These are phyloP conservation scores for Fusarium longipes DNA, from an alignment of 2,329 filamentous ascomycete species.

Conservation along the genomic window DNA sequence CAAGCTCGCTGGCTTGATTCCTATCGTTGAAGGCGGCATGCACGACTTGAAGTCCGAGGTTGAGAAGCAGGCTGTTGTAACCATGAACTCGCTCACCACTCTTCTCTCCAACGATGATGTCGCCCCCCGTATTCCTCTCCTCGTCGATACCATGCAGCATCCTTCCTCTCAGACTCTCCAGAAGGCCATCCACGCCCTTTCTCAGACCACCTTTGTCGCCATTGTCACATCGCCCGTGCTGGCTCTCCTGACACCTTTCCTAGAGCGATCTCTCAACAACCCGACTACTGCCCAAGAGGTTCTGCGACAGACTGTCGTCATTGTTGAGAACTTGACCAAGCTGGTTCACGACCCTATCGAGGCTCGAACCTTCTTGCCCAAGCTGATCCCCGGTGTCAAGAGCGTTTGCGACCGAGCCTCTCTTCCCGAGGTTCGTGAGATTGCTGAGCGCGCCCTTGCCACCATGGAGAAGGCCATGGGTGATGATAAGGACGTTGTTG, in stretches of 20 bases:
- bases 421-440: conserved; percentile 91
- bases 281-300: conserved; percentile 94
- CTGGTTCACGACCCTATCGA: conserved; percentile 96
- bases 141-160: conserved; percentile 95
- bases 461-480: conserved; percentile 96
- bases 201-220: conserved; percentile 98
- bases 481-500: conserved; percentile 72
- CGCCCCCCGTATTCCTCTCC: conserved; percentile 86
- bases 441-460: conserved; percentile 82
- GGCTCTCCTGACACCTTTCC: conserved; percentile 90
- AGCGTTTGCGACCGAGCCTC: conserved; percentile 87
- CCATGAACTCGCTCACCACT: conserved; percentile 90
- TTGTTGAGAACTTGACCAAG: conserved; percentile 98
- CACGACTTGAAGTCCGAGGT: conserved; percentile 94
- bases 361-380: conserved; percentile 93
- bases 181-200: conserved; percentile 96
- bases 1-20: conserved; percentile 87
- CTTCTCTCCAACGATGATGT: conserved; percentile 98
- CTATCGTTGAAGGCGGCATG: conserved; percentile 92
- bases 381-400: conserved; percentile 93
- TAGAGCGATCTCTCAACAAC: conserved; percentile 93
- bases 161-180: conserved; percentile 88
- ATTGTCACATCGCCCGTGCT: conserved; percentile 95
- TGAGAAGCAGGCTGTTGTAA: conserved; percentile 87
- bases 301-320: conserved; percentile 92